Conservation (phyloP, 1,284 basidiomycete species). For the Ustilago trichophora region DNA sequence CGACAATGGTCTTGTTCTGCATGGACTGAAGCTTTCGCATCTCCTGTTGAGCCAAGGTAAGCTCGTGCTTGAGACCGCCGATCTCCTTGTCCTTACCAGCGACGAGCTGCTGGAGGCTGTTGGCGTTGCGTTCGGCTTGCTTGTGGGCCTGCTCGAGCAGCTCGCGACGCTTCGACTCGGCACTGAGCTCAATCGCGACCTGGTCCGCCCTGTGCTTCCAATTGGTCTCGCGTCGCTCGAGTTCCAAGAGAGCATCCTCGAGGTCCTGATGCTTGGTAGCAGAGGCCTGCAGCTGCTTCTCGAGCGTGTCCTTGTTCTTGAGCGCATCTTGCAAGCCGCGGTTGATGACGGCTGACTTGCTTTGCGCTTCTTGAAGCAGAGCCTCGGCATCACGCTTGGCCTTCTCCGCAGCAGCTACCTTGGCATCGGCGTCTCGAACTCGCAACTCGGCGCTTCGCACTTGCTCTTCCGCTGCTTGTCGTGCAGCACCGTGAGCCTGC, state of each 20-base stretch:
- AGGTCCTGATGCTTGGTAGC: conserved; percentile 68
- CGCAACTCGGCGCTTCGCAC: conserved; percentile 28
- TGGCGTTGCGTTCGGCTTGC: conserved; percentile 71
- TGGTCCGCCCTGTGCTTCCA: conserved; percentile 58
- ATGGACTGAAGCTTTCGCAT: conserved; percentile 70
- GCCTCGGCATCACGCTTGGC: conserved; percentile 76
- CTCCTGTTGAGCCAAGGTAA: conserved; percentile 77
- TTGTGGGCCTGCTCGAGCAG: conserved; percentile 68
- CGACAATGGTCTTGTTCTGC: conserved; percentile 97
- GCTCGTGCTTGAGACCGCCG: conserved; percentile 78
- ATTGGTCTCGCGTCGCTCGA: conserved; percentile 46
- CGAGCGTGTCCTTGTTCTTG: conserved; percentile 68
- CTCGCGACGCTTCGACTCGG: conserved; percentile 64
- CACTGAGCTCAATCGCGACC: conserved; percentile 47
- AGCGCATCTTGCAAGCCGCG: conserved; percentile 40
- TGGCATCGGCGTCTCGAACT: conserved; percentile 70
- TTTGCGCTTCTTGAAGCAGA: conserved; percentile 81
- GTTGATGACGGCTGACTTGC: conserved; percentile 49
- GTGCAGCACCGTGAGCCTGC: conserved; percentile 22
- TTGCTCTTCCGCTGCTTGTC: conserved; percentile 28
- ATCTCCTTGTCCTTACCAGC: conserved; percentile 81
- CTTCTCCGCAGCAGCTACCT: conserved; percentile 76
- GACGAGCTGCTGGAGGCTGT: conserved; percentile 76
- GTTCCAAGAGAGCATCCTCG: conserved; percentile 57
- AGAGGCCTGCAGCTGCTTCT: conserved; percentile 78